Evolutionary conservation across 139 green algal species (phyloP), one percentile per base, ranked within the genome.

Genomic region (Picochlorum sp.): DNA sequence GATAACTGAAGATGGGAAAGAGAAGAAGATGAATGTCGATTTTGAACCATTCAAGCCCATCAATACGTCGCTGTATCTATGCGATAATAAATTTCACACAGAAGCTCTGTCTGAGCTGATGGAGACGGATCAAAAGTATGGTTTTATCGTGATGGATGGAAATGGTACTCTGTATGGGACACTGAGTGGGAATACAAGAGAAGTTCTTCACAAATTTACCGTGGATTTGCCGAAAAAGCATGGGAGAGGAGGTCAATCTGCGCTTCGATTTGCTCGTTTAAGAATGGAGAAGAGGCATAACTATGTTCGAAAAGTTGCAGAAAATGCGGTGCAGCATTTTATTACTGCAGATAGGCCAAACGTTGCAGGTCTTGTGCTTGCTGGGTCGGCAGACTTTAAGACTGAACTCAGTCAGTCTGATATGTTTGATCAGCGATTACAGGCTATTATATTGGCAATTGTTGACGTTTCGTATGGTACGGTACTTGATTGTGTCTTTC

Each of bases 41-140:
- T 99, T 99, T 72, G 93, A 99, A 81, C 93, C 93, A n/a, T 99
- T 99, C 85, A 99, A 99, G 72, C 85, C 93, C 44, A 98, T 99
- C 88, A 99, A 99, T 83, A 98, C 93, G 7, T 96, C 88, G 2
- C 75, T 99, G 22, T 99, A 99, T 78, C 77, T 99, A 26, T 99
- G 93, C 71, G 93, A 99, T 77, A 99, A 99, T 79, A 99, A 99
- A 77, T 99, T 99, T 69, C 93, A 99, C 79, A 96, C 87, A n/a
- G 85, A 94, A 76, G 88, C 91, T n/a, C 74, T 98, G 33, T 86
- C 81, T 44, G 91, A 97, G 77, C 78, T 98, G 53, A 70, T 98
- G 58, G 88, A 97, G 69, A 83, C 79, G 2, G 86, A 94, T 75
- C 44, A 64, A 55, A 95, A 84, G 76, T 99, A 99, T 60, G 93